These are phyloP conservation scores for Beauveria medogensis DNA, from an alignment of 2,329 filamentous ascomycete genomes.

Conservation along the genomic window DNA sequence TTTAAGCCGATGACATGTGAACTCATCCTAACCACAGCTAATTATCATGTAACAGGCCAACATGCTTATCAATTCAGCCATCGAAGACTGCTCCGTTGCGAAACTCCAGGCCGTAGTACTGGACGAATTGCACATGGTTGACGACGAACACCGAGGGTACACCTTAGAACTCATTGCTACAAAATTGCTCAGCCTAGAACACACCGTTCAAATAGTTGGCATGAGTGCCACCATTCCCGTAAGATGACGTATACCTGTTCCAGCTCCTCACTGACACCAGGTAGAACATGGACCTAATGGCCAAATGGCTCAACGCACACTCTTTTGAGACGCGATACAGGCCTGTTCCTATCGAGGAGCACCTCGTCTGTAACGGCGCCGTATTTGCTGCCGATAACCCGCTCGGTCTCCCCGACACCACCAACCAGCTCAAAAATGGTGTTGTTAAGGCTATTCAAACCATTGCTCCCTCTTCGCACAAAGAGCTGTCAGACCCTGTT, in stretches of 20 bases:
- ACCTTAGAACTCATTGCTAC: slow-evolving; percentile 66
- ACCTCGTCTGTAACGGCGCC: slow-evolving; percentile 62
- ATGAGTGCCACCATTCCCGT: slow-evolving; percentile 76
- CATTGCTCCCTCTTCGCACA: slow-evolving; percentile 49
- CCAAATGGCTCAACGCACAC: slow-evolving; percentile 61
- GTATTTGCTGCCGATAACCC: slow-evolving; percentile 54
- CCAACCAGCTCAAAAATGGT: slow-evolving; percentile 38
- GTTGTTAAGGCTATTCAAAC: slow-evolving; percentile 30
- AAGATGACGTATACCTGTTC: slow-evolving; percentile 17
- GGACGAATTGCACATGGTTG: slow-evolving; percentile 76
- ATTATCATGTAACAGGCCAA: slow-evolving; percentile 49
- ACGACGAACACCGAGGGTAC: slow-evolving; percentile 68
- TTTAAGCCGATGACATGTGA: slow-evolving; percentile 10
- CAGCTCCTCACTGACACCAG: not conserved
- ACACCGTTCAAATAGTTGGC: slow-evolving; percentile 62
- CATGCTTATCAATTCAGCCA: slow-evolving; percentile 62
- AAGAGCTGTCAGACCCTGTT: slow-evolving; percentile 56
- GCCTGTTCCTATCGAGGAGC: slow-evolving; percentile 68
- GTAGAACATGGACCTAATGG: slow-evolving; percentile 62
- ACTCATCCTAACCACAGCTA: not conserved
- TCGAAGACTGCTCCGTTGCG: slow-evolving; percentile 60
- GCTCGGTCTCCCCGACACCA: slow-evolving; percentile 48
- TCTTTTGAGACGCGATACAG: slow-evolving; percentile 66
- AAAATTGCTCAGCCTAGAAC: slow-evolving; percentile 61
- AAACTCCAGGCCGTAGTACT: slow-evolving; percentile 60